Conservation (phyloP, 352 stramenopile species). For the Hyphochytrium catenoides region DNA sequence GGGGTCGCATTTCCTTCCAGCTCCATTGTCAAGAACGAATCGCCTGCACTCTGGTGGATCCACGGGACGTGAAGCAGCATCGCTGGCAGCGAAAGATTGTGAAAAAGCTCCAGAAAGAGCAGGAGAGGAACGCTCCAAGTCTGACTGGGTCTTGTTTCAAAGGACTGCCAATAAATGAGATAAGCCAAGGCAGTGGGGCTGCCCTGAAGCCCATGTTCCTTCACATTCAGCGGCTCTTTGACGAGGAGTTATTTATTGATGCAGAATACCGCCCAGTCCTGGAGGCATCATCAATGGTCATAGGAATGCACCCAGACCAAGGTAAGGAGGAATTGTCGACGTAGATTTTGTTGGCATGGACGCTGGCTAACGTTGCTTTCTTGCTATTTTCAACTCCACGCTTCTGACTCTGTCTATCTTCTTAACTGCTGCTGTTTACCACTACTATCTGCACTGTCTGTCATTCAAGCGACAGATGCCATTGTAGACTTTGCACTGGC, state of each 20-base stretch:
- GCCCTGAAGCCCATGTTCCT: too few species aligned
- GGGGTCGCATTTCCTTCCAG: constrained; percentile 50
- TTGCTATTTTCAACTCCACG: too few species aligned
- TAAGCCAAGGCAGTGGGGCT: constrained; percentile 3
- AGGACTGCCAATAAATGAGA: constrained; percentile 2
- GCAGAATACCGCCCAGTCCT: too few species aligned
- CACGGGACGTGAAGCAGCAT: constrained; percentile 6
- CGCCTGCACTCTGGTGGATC: constrained; percentile 42
- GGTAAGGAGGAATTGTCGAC: too few species aligned
- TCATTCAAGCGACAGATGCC: constrained; percentile 74
- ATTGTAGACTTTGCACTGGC: constrained; percentile 73
- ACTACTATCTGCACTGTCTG: constrained; percentile 3
- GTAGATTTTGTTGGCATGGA: too few species aligned
- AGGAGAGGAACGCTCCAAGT: too few species aligned
- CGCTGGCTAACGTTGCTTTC: too few species aligned
- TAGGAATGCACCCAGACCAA: constrained; percentile 85
- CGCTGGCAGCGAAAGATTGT: constrained; percentile 4
- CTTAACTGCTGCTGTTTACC: too few species aligned
- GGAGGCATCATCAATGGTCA: constrained; percentile 37
- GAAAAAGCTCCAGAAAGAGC: constrained; percentile 10
- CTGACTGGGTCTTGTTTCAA: too few species aligned
- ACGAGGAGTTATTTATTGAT: too few species aligned
- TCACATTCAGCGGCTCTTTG: too few species aligned
- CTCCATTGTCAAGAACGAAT: constrained; percentile 52
- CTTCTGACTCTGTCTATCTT: too few species aligned